phyloP scores from a whole-genome alignment of 768 basidiomycete species.

The Dictyophora rubrovolvata region DNA sequence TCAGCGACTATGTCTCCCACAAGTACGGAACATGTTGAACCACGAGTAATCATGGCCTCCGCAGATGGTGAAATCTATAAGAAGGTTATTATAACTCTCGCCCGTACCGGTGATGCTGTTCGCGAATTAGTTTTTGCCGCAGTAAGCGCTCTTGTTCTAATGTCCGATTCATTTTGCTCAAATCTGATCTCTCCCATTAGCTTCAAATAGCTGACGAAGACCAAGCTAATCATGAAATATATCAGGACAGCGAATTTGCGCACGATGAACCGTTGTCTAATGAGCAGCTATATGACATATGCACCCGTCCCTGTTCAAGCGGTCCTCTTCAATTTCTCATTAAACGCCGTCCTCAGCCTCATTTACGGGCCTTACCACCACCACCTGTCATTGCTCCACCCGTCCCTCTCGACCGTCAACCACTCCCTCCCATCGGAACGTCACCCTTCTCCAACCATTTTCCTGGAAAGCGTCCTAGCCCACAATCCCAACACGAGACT shows the following conservation, averaged over 20 bases:
- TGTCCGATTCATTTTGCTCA: neutral
- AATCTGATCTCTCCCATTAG: conserved; percentile 26
- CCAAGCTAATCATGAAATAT: conserved; percentile 64
- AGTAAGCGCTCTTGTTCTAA: conserved; percentile 31
- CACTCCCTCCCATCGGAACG: conserved; percentile 2
- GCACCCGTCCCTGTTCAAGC: conserved; percentile 63
- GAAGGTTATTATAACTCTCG: conserved; percentile 60
- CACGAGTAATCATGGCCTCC: conserved; percentile 52
- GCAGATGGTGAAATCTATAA: conserved; percentile 67
- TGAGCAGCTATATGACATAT: conserved; percentile 62
- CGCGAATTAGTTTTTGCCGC: conserved; percentile 75
- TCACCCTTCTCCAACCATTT: conserved; percentile 29
- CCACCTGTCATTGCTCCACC: conserved; percentile 40
- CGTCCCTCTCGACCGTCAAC: conserved; percentile 31
- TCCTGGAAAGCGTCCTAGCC: conserved; percentile 36
- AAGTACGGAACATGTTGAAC: neutral
- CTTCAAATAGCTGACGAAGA: conserved; percentile 80
- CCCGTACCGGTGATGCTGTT: conserved; percentile 55
- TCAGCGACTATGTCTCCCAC: neutral
- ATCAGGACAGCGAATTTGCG: conserved; percentile 75
- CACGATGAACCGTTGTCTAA: conserved; percentile 64
- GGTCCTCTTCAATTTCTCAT: conserved; percentile 82
- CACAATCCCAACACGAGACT: conserved; percentile 57
- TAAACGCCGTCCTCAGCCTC: conserved; percentile 37
- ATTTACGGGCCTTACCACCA: conserved; percentile 18